Evolutionary conservation across 164 flowering plant species (phyloP), one percentile per base, ranked within the genome.

Genomic region (Stephania cephalantha): DNA sequence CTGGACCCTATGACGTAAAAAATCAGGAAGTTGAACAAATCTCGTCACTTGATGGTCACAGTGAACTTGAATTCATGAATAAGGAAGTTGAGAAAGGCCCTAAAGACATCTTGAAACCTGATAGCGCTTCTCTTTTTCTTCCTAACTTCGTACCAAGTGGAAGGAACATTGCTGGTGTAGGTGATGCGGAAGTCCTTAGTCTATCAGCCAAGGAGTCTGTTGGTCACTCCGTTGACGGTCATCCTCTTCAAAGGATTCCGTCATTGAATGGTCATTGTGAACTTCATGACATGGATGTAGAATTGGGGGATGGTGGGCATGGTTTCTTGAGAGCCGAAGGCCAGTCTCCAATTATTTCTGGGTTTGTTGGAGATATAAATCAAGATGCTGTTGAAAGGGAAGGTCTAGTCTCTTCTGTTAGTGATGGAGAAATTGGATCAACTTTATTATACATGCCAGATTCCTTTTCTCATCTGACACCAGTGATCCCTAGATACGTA

Each of bases 401-500:
- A 72, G 81, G 64, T 73, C 74, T 83, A 30, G 71, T 65, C 6
- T 69, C 86, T 71, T 75, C 86, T 78, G 72, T 77, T 35, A 79
- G 82, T 76, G 85, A 86, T 77, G 76, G 82, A 29, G 77, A 79
- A 29, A 80, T 75, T 55, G 76, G 81, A 61, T 61, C 66, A 18
- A 8, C 25, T 61, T n/a, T 61, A 61, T 18, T 61, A n/a, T 7
- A 61, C 74, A 70, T 79, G 50, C 78, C 84, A 6, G 82, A 78
- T 64, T 69, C 89, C 35, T 85, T 77, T 71, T 83, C 80, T 77
- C 78, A 81, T 70, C 77, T 86, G 73, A 67, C 80, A 75, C 77
- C 85, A 63, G 58, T 48, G 61, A 83, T 78, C 76, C 82, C 73
- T 75, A 86, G 82, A 44, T 87, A 77, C 80, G 35, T 79, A 31